Evolutionary conservation across 768 basidiomycete genomes (phyloP).

Genomic region (Rubroboletus satanas): DNA sequence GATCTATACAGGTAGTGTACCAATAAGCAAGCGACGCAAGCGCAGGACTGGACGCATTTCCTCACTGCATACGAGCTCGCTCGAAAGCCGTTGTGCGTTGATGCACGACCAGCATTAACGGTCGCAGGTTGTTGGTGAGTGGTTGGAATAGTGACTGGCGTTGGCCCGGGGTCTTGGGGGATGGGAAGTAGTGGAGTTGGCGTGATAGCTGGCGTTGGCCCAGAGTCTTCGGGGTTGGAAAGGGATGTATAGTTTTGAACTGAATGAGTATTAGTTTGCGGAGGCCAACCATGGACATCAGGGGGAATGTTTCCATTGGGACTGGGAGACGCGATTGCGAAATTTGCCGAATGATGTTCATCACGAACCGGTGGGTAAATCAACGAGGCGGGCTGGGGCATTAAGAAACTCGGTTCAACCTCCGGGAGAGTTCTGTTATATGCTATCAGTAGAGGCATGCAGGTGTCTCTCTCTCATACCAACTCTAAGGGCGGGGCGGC

Average conservation of each 20-base stretch:
- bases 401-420: too few species aligned
- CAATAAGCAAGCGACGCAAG: not conserved
- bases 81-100: too few species aligned
- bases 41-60: too few species aligned
- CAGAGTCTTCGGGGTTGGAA: not conserved
- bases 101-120: fast-evolving
- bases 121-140: not conserved
- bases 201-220: not conserved
- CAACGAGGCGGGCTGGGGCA: not conserved
- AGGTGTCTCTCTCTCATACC: not conserved
- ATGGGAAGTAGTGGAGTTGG: not conserved
- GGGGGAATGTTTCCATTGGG: too few species aligned
- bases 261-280: not conserved
- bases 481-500: not conserved
- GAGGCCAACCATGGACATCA: not conserved
- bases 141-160: not conserved
- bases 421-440: not conserved
- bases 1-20: not conserved
- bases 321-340: too few species aligned
- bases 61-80: not conserved
- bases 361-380: too few species aligned
- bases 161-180: not conserved
- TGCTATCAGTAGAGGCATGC: not conserved
- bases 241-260: not conserved
- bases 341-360: too few species aligned